Conservation (phyloP, 2,329 filamentous ascomycete genomes). For the Aspergillus fumigatus region DNA sequence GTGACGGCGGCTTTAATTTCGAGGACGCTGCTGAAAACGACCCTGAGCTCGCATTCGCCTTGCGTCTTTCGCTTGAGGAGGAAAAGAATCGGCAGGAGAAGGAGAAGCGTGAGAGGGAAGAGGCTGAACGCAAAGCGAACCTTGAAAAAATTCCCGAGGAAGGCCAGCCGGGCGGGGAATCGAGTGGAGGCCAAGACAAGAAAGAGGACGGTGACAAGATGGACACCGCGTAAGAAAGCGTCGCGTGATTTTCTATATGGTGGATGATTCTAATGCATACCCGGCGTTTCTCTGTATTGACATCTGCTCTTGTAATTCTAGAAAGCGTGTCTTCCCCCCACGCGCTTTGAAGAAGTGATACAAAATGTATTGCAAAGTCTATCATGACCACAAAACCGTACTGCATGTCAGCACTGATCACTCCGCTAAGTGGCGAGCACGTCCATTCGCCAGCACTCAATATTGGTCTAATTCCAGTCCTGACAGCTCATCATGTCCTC, state of each 20-base stretch:
- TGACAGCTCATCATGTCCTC: conserved; percentile 40
- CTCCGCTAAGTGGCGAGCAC: neutral
- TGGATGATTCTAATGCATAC: conserved; percentile 35
- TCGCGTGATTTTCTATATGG: conserved; percentile 9
- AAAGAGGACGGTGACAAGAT: conserved; percentile 70
- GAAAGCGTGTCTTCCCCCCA: conserved; percentile 9
- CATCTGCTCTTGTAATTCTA: conserved; percentile 16
- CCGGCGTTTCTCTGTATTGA: conserved; percentile 31
- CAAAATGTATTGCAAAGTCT: neutral
- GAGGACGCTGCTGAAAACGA: conserved; percentile 80
- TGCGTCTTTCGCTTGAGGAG: conserved; percentile 97
- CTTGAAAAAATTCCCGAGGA: conserved; percentile 81
- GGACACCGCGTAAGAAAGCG: conserved; percentile 68
- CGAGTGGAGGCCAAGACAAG: conserved; percentile 54
- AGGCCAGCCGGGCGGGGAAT: conserved; percentile 61
- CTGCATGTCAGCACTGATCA: neutral
- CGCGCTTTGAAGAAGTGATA: conserved; percentile 13
- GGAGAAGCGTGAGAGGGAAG: conserved; percentile 70
- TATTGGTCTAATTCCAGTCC: neutral
- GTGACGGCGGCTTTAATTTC: conserved; percentile 61
- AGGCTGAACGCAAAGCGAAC: conserved; percentile 65
- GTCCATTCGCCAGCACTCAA: neutral
- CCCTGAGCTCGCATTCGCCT: conserved; percentile 85
- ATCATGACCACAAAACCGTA: neutral
- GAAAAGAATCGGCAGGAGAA: conserved; percentile 92